These are phyloP conservation scores for Stephania japonica DNA, from an alignment of 164 flowering plant species.

Conservation along the genomic window DNA sequence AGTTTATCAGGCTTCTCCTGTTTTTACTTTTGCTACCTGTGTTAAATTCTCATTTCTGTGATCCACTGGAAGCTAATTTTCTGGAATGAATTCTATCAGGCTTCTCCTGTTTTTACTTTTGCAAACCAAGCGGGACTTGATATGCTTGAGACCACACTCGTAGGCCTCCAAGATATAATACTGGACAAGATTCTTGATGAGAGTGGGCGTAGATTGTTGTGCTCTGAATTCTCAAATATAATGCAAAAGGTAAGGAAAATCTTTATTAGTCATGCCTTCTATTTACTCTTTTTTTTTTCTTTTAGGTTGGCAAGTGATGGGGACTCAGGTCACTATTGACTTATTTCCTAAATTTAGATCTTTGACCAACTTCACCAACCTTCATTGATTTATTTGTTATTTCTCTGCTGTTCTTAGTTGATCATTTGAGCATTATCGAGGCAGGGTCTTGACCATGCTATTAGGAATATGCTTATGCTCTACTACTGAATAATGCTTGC, in stretches of 20 bases:
- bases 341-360: background rate
- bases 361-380: background rate
- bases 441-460: too few species aligned
- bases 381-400: too few species aligned
- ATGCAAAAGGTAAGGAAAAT: conserved; percentile 48
- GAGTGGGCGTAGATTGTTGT: conserved; percentile 45
- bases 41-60: background rate
- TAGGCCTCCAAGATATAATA: conserved; percentile 68
- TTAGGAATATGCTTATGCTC: too few species aligned
- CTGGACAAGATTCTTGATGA: conserved; percentile 66
- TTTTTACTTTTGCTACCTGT: too few species aligned
- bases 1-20: too few species aligned
- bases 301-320: background rate
- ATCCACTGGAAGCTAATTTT: conserved; percentile 1
- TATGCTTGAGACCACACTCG: conserved; percentile 75
- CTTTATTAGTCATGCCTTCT: background rate
- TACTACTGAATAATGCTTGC: background rate
- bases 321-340: background rate
- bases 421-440: background rate
- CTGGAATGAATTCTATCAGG: conserved; percentile 28
- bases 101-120: conserved; percentile 62
- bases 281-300: background rate
- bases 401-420: background rate
- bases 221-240: conserved; percentile 58
- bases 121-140: conserved; percentile 79